Conservation (phyloP, 495 filamentous ascomycete genomes). For the Cryomyces minteri region DNA sequence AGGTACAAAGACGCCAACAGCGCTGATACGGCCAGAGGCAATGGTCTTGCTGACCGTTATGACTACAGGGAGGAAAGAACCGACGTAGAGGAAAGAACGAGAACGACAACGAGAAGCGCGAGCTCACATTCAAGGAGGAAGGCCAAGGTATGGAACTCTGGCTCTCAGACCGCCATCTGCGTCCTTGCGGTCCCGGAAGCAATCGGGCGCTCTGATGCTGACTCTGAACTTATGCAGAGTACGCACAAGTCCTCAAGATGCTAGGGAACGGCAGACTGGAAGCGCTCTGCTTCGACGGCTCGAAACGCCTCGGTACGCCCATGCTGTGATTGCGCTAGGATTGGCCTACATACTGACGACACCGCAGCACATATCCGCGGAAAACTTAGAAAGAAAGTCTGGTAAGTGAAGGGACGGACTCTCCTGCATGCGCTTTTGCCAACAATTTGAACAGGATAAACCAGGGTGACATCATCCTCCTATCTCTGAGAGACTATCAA, state of each 20-base stretch:
- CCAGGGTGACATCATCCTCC: conserved; percentile 95
- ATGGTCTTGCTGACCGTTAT: conserved; percentile 1
- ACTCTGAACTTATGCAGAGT: conserved; percentile 38
- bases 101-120: conserved; percentile 99
- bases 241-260: conserved; percentile 98
- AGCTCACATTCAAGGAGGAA: conserved; percentile 96
- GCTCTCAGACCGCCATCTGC: background rate
- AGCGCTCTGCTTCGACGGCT: conserved; percentile 92
- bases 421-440: background rate
- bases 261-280: conserved; percentile 93
- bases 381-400: conserved; percentile 91
- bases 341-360: too few relatives aligned
- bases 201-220: background rate
- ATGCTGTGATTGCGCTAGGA: too few relatives aligned
- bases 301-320: conserved; percentile 42
- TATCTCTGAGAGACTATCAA: conserved; percentile 94
- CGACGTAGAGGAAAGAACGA: conserved; percentile 98
- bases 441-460: conserved; percentile 63
- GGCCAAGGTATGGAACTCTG: conserved; percentile 48
- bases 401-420: conserved; percentile 5
- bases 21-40: conserved; percentile 1
- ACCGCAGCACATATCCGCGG: conserved; percentile 52
- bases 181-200: background rate
- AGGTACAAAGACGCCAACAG: conserved; percentile 37
- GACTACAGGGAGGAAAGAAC: conserved; percentile 84